Base-by-base conservation (phyloP, 2,329 filamentous ascomycete species). In the Talaromyces piceae region DNA sequence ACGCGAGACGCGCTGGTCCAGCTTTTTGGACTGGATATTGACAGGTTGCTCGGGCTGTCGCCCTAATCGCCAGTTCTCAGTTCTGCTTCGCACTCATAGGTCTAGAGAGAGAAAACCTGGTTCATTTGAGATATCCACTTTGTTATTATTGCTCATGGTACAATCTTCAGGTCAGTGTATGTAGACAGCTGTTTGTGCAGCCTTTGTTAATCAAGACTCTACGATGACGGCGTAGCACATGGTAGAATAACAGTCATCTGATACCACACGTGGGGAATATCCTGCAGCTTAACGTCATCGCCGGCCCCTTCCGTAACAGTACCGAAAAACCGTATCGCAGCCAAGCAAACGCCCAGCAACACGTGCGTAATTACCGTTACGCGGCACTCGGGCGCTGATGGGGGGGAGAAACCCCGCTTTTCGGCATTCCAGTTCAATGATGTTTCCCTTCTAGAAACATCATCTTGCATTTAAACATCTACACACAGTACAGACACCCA, bases 1-100 rank as follows among this genome's bases (percentile, higher is more conserved):
- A 4, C 59, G 56, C 31, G 46, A 45, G 23, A 20, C 61, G 51
- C n/a, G 49, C 37, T 11, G 48, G 52, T 22, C 33, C 11, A 16
- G 39, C 12, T 43, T 43, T 13, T 25, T n/a, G 39, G 3, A 7
- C 39, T 43, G 13, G 23, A 3, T 43, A 7, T 30, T 30, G 28
- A 30, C 28, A 7, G 28, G 7, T 23, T 43, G 16, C n/a, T 20
- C 33, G 12, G 33, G 7, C 16, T 37, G 33, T 37, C n/a, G 33
- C 7, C 33, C 33, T 37, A 37, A 18, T 37, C 20, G 4, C 33
- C 11, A 20, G n/a, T 37, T 37, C 30, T 37, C n/a, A 37, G 33
- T 37, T n/a, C 33, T 37, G 16, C 20, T 37, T 37, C n/a, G n/a
- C n/a, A n/a, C n/a, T 28, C n/a, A 18, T 11, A 25, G 20, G 3